Conservation (phyloP, 495 filamentous ascomycete genomes). For the Clavariopsis aquatica region DNA sequence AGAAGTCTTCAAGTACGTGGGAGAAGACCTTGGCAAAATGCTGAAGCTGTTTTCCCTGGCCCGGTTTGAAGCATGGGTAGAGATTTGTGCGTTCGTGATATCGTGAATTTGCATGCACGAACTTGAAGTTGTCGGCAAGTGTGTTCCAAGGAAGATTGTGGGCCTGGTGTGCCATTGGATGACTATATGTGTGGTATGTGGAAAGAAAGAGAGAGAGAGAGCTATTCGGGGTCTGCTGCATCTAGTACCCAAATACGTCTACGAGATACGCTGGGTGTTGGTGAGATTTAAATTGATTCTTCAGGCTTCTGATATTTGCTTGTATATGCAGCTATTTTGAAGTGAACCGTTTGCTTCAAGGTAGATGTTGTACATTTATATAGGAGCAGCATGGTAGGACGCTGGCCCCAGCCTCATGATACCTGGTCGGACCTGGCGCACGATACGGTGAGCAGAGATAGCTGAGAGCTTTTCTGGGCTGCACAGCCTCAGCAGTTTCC, state of each 20-base stretch:
- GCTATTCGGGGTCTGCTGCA: no score
- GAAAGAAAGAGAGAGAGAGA: no score
- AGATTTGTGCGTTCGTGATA: slow-evolving; percentile 17
- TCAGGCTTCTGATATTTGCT: background rate
- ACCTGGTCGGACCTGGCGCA: background rate
- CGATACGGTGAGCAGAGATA: background rate
- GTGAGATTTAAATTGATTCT: no score
- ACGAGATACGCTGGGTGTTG: background rate
- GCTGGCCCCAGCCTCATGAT: background rate
- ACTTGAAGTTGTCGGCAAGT: slow-evolving; percentile 18
- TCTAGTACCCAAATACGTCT: background rate
- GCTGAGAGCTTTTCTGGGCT: background rate
- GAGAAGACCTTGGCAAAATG: slow-evolving; percentile 20
- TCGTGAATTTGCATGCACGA: slow-evolving; percentile 11
- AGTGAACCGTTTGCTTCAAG: no score
- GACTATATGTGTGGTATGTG: no score
- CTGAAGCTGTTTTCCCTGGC: slow-evolving; percentile 12
- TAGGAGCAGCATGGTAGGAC: background rate
- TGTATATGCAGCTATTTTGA: background rate
- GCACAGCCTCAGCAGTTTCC: background rate
- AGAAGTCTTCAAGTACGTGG: background rate
- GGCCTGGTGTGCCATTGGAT: slow-evolving; percentile 18
- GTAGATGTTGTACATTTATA: no score
- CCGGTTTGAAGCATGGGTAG: slow-evolving; percentile 11
- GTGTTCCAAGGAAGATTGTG: slow-evolving; percentile 14